Evolutionary conservation across 306 rosid genomes (phyloP).

Genomic region (Prunus mume): DNA sequence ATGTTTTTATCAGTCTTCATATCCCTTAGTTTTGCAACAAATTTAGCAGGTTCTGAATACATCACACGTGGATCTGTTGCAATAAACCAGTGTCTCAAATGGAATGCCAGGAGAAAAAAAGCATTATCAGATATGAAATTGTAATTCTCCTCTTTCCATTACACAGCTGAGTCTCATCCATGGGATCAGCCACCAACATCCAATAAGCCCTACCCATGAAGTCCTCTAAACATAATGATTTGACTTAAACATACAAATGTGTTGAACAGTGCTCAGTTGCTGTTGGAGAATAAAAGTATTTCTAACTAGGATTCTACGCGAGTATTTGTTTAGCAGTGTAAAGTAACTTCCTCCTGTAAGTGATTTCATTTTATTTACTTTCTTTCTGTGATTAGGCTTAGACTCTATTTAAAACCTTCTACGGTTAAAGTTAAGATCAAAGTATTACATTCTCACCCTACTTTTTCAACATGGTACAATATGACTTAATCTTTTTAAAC

Average conservation of each 20-base stretch:
- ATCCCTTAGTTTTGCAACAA: slow-evolving; percentile 85
- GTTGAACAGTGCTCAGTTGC: not conserved
- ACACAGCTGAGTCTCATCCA: slow-evolving; percentile 3
- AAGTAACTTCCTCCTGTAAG: not conserved
- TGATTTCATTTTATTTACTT: not conserved
- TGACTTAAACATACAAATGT: not conserved
- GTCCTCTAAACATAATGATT: not conserved
- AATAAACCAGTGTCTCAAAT: slow-evolving; percentile 21
- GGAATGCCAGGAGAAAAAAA: not conserved
- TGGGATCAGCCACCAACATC: slow-evolving; percentile 18
- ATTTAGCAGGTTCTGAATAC: slow-evolving; percentile 92
- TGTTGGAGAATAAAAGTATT: not conserved
- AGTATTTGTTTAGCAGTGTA: not conserved
- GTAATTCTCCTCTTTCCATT: slow-evolving; percentile 3
- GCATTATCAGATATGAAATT: slow-evolving; percentile 9
- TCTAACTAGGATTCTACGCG: not conserved
- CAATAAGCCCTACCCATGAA: slow-evolving; percentile 10
- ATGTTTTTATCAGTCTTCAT: slow-evolving; percentile 69
- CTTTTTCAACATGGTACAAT: not conserved
- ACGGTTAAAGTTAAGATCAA: not conserved
- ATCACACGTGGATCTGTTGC: slow-evolving; percentile 83
- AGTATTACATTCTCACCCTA: not conserved
- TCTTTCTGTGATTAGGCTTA: too few relatives aligned
- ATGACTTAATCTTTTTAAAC: not conserved
- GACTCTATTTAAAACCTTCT: too few relatives aligned